phyloP scores from a whole-genome alignment of 331 rosid genomes.

The Pyrus hybrid region DNA sequence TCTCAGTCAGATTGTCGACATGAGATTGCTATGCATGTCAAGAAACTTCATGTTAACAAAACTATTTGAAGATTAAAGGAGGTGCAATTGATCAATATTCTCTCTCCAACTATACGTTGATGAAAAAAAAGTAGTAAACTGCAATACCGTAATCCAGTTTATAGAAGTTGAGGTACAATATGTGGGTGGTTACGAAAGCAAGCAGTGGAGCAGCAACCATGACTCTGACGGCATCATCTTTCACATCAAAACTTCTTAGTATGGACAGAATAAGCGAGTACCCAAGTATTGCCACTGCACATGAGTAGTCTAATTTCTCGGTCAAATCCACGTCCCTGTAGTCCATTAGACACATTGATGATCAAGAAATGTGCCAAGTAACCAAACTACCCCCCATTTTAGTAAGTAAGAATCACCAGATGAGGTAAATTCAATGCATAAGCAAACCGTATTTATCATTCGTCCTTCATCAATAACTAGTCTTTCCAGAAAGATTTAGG shows the following conservation, averaged over 20 bases:
- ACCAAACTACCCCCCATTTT: too few relatives aligned
- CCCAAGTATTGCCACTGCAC: constrained; percentile 66
- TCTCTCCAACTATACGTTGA: neutral
- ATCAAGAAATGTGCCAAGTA: neutral
- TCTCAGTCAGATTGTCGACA: neutral
- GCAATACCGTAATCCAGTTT: constrained; percentile 57
- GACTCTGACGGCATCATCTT: constrained; percentile 62
- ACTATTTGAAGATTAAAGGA: neutral
- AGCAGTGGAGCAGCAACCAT: constrained; percentile 72
- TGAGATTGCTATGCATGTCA: neutral
- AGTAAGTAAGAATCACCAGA: neutral
- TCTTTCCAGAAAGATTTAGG: neutral
- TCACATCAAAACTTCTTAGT: constrained; percentile 48
- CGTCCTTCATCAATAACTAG: neutral
- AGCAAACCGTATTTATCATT: neutral
- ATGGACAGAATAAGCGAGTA: constrained; percentile 59
- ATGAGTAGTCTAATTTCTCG: constrained; percentile 58
- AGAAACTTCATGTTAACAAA: neutral
- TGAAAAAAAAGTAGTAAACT: neutral
- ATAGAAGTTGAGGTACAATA: constrained; percentile 58
- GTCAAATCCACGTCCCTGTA: constrained; percentile 61
- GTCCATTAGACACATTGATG: constrained; percentile 14
- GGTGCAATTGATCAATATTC: neutral
- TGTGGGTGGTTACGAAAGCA: constrained; percentile 60
- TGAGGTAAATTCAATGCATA: neutral